Percentiles rank a stretch among this genome's conserved stretches.
Conservation (phyloP, 2,329 filamentous ascomycete species). For the Pseudogymnoascus sp. region DNA sequence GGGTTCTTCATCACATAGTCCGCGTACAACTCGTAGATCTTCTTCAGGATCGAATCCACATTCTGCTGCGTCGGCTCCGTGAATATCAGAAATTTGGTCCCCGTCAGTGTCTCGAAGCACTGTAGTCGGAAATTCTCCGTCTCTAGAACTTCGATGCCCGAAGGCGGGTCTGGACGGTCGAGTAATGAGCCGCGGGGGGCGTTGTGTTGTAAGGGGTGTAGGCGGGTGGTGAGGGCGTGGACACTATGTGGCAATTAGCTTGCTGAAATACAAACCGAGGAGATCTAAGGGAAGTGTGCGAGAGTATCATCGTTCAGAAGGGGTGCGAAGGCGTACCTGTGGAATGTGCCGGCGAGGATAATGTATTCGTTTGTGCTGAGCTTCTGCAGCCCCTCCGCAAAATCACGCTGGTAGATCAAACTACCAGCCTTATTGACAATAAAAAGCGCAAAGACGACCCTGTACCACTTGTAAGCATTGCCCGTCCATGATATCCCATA, state of each 20-base stretch:
- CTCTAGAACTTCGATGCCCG: constrained; percentile 87
- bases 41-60: constrained; percentile 72
- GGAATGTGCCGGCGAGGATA: constrained; percentile 93
- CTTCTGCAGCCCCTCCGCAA: constrained; percentile 77
- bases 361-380: constrained; percentile 94
- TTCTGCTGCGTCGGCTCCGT: constrained; percentile 73
- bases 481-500: neutral
- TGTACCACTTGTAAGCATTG: constrained; percentile 31
- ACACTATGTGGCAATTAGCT: constrained; percentile 37
- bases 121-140: constrained; percentile 90
- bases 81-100: constrained; percentile 91
- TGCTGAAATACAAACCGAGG: neutral
- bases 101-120: constrained; percentile 91
- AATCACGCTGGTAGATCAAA: constrained; percentile 91
- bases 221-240: constrained; percentile 59
- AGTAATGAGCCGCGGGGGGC: constrained; percentile 19
- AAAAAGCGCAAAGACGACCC: constrained; percentile 91
- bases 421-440: constrained; percentile 98
- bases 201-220: constrained; percentile 62
- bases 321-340: constrained; percentile 55
- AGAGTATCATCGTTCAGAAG: neutral
- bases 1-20: constrained; percentile 99
- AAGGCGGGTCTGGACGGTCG: constrained; percentile 52
- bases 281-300: neutral
- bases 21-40: constrained; percentile 88